phyloP scores from a whole-genome alignment of 257 asterid species.

The Eustoma russellianum region DNA sequence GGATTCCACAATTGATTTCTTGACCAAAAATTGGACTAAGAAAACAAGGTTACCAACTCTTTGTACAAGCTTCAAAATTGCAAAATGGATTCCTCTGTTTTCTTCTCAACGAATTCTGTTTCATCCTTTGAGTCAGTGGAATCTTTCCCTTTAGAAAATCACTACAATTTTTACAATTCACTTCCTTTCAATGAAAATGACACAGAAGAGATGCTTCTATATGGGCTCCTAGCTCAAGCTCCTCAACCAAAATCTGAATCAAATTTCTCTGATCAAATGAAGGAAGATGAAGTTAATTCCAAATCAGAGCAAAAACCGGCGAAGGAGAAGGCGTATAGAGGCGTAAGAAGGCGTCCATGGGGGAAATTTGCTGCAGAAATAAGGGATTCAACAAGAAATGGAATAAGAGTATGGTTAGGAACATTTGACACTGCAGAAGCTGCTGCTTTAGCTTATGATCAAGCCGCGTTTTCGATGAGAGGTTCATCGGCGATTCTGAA shows the following conservation, averaged over 20 bases:
- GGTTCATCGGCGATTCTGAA: slow-evolving; percentile 54
- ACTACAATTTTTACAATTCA: slow-evolving; percentile 8
- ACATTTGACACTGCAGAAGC: slow-evolving; percentile 73
- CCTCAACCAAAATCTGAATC: slow-evolving; percentile 30
- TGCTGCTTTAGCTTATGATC: slow-evolving; percentile 88
- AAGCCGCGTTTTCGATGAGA: slow-evolving; percentile 72
- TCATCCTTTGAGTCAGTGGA: slow-evolving; percentile 22
- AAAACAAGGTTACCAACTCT: too few species aligned
- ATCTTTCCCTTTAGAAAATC: slow-evolving; percentile 12
- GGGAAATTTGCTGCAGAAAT: slow-evolving; percentile 89
- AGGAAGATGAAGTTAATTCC: slow-evolving; percentile 43
- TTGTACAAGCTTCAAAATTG: neutral
- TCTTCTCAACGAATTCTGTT: slow-evolving; percentile 16
- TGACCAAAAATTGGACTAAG: slow-evolving; percentile 5
- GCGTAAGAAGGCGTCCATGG: slow-evolving; percentile 80
- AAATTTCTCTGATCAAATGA: slow-evolving; percentile 22
- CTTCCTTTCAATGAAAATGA: slow-evolving; percentile 42
- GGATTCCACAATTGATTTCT: slow-evolving; percentile 4
- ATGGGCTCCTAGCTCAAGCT: slow-evolving; percentile 26
- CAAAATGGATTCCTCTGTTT: slow-evolving; percentile 25
- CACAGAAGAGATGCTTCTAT: slow-evolving; percentile 47
- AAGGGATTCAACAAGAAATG: slow-evolving; percentile 75
- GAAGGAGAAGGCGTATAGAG: slow-evolving; percentile 41
- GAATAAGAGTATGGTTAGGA: slow-evolving; percentile 71
- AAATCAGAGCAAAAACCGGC: slow-evolving; percentile 8